These are phyloP conservation scores for Tetradesmus lagerheimii DNA, from an alignment of 139 green algal genomes.

Conservation along the genomic window DNA sequence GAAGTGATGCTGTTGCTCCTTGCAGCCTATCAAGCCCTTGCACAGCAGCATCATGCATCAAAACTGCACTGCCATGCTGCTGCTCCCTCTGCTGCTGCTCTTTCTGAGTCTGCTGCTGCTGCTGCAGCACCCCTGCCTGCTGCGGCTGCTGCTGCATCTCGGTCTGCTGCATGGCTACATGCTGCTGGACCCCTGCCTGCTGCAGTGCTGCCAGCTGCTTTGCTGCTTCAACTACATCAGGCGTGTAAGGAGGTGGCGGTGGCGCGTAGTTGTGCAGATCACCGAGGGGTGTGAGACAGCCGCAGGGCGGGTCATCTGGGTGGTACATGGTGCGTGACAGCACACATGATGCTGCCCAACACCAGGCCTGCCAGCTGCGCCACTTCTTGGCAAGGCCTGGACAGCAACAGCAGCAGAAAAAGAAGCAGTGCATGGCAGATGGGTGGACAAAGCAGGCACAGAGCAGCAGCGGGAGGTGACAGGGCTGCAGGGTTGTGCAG, in stretches of 20 bases:
- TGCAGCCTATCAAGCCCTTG: too few species aligned
- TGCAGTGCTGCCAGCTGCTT: not conserved
- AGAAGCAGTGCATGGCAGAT: conserved; percentile 16
- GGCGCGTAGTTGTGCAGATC: conserved; percentile 93
- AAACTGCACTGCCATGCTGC: not conserved
- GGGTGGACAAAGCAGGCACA: not conserved
- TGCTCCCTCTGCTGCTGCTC: not conserved
- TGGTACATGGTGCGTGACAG: conserved; percentile 77
- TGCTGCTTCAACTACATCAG: conserved; percentile 43
- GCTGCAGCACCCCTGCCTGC: not conserved
- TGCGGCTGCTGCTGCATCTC: not conserved
- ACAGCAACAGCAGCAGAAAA: conserved; percentile 1
- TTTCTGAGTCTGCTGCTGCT: not conserved
- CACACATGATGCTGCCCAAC: conserved; percentile 80
- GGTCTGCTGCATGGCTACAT: not conserved
- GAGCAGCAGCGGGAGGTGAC: conserved; percentile 49
- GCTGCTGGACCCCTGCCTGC: conserved; percentile 10
- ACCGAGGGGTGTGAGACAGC: conserved; percentile 84
- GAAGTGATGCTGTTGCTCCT: not conserved
- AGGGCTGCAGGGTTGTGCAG: conserved; percentile 91
- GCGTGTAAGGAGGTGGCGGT: conserved; percentile 67
- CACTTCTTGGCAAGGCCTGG: conserved; percentile 68
- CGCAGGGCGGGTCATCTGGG: conserved; percentile 54
- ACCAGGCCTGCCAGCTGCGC: conserved; percentile 62
- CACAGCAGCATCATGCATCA: not conserved